Conservation (phyloP, 2,329 filamentous ascomycete species). For the Ilyonectria robusta region DNA sequence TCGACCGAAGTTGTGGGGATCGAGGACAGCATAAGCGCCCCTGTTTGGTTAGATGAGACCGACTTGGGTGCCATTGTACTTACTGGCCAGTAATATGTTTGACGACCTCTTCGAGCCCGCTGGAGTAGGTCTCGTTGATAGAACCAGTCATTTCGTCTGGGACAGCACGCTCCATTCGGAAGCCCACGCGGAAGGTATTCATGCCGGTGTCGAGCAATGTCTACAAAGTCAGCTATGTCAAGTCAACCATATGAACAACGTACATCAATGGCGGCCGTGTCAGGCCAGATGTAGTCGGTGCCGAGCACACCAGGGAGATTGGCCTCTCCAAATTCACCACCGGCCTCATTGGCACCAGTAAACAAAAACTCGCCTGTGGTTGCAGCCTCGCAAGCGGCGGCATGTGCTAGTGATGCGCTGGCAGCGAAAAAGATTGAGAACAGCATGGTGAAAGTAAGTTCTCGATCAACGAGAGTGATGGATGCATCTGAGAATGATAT, state of each 20-base stretch:
- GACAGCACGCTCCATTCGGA: slow-evolving; percentile 69
- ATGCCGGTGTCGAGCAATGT: slow-evolving; percentile 66
- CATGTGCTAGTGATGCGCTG: background rate
- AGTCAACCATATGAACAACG: slow-evolving; percentile 9
- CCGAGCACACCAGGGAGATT: slow-evolving; percentile 69
- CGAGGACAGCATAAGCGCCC: slow-evolving; percentile 67
- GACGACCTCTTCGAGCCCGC: slow-evolving; percentile 51
- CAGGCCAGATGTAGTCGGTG: slow-evolving; percentile 75
- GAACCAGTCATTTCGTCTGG: slow-evolving; percentile 59
- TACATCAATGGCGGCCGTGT: slow-evolving; percentile 61
- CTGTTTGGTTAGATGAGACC: slow-evolving; percentile 4
- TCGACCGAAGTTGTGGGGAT: slow-evolving; percentile 74
- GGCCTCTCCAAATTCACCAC: slow-evolving; percentile 74
- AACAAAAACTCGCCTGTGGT: slow-evolving; percentile 39
- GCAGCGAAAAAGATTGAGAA: slow-evolving; percentile 2
- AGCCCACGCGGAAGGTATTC: slow-evolving; percentile 71
- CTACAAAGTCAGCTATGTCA: slow-evolving; percentile 47
- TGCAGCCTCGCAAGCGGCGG: background rate
- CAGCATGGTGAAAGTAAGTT: slow-evolving; percentile 10
- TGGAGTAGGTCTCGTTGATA: slow-evolving; percentile 57
- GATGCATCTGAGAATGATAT: background rate
- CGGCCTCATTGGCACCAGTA: slow-evolving; percentile 58
- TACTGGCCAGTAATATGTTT: slow-evolving; percentile 49
- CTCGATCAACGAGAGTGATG: slow-evolving; percentile 21
- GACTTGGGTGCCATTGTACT: too few species aligned